Conservation (phyloP, 2,329 filamentous ascomycete genomes). For the Epichloe bromicola region DNA sequence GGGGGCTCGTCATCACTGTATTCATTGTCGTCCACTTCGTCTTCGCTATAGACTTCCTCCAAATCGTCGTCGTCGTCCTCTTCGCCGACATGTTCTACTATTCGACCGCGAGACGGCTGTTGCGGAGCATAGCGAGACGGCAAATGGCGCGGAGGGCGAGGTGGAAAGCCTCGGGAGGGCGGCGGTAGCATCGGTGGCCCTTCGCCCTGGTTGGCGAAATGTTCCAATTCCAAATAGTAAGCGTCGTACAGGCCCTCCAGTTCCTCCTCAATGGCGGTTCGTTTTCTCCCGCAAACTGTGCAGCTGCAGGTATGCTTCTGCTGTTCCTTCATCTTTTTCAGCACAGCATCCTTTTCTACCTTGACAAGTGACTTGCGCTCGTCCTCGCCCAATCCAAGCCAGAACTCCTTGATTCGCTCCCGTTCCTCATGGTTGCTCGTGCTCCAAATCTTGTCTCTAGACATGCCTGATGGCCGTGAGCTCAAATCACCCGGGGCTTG, state of each 20-base stretch:
- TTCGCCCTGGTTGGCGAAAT: slow-evolving; percentile 80
- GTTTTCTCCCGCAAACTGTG: slow-evolving; percentile 90
- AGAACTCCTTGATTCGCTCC: slow-evolving; percentile 96
- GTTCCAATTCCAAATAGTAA: slow-evolving; percentile 95
- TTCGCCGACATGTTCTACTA: slow-evolving; percentile 52
- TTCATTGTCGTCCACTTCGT: slow-evolving; percentile 45
- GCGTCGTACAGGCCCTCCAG: slow-evolving; percentile 95
- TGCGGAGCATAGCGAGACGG: slow-evolving; percentile 47
- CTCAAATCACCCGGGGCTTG: slow-evolving; percentile 16
- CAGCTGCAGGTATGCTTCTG: slow-evolving; percentile 99
- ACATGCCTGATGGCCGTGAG: slow-evolving; percentile 31
- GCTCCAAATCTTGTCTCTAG: slow-evolving; percentile 91
- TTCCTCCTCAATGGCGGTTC: slow-evolving; percentile 95
- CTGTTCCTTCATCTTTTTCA: slow-evolving; percentile 99
- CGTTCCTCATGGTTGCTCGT: slow-evolving; percentile 88
- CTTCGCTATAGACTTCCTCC: slow-evolving; percentile 37
- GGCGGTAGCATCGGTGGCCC: slow-evolving; percentile 39
- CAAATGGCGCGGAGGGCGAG: slow-evolving; percentile 44
- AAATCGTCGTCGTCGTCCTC: slow-evolving; percentile 43
- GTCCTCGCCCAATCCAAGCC: slow-evolving; percentile 86
- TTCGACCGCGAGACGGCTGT: slow-evolving; percentile 61
- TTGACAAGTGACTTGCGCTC: slow-evolving; percentile 92
- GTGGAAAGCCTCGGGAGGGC: slow-evolving; percentile 46
- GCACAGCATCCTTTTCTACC: slow-evolving; percentile 94
- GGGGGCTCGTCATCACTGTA: slow-evolving; percentile 53